A percentile compares a stretch with the other conserved stretches of the same genome.
Conservation (phyloP, 345 rosid species). For the Clarkia xantiana region DNA sequence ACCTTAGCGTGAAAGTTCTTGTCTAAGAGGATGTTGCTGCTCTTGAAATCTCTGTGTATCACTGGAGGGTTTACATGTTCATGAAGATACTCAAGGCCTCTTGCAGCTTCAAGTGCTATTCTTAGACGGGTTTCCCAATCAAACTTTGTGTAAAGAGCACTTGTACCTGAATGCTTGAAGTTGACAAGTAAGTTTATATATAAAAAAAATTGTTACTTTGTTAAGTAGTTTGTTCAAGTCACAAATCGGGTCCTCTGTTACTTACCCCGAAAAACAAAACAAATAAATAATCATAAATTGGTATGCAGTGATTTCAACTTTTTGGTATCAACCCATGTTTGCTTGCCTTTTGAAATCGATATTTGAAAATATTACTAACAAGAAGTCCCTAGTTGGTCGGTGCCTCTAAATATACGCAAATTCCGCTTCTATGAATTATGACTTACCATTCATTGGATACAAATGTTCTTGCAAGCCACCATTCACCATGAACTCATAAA, state of each 20-base stretch:
- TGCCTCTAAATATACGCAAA: too few species aligned
- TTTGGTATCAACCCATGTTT: too few species aligned
- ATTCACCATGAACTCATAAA: conserved; percentile 75
- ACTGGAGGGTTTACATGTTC: conserved; percentile 60
- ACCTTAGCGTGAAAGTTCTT: conserved; percentile 55
- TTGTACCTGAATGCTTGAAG: conserved; percentile 34
- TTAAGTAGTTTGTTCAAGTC: too few species aligned
- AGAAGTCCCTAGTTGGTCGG: too few species aligned
- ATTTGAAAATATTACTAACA: too few species aligned
- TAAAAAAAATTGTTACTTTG: too few species aligned
- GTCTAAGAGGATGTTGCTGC: conserved; percentile 62
- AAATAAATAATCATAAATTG: too few species aligned
- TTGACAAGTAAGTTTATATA: not conserved
- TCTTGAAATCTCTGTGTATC: conserved; percentile 67
- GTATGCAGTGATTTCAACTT: too few species aligned
- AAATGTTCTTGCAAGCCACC: conserved; percentile 83
- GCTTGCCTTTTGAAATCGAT: too few species aligned
- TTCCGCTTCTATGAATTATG: not conserved
- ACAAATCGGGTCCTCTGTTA: too few species aligned
- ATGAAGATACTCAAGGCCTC: conserved; percentile 75
- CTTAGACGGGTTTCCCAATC: conserved; percentile 67
- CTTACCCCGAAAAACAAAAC: too few species aligned
- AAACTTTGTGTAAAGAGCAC: conserved; percentile 25
- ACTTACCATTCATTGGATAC: conserved; percentile 52
- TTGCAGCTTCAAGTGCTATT: conserved; percentile 75